Evolutionary conservation across 2,329 filamentous ascomycete species (phyloP), one percentile per base, ranked within the genome.

Genomic region (Podosphaera xanthii): DNA sequence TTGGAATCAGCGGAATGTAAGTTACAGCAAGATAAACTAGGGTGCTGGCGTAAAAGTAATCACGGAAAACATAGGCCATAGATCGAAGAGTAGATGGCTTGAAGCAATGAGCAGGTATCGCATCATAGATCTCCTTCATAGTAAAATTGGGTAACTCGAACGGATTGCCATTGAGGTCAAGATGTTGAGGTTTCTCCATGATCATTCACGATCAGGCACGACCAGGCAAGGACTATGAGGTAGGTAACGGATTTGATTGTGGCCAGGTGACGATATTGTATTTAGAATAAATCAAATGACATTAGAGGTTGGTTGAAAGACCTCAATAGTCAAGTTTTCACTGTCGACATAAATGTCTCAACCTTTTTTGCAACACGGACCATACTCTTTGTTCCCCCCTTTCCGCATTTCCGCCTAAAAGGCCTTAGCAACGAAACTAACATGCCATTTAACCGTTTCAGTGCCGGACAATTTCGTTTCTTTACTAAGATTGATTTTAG

Each of bases 61-160:
- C 80, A 60, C 80, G 77, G 63, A 74, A 71, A 61, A 83, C 72
- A 68, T 83, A 83, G 65, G 73, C 72, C 69, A 79, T 72, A 10
- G 78, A 81, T 46, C 71, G 74, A 63, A 72, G 63, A 57, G 74
- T 73, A 12, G 78, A 78, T 4, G 78, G 77, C 69, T 80, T 71
- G 71, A 83, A 83, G 74, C 81, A 84, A 68, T 82, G 75, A 31
- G 75, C 70, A 33, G 81, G 81, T 62, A 83, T 83, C 59, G 79
- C 76, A 64, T 68, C 67, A 64, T 69, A 63, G 31, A 70, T 69
- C 58, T 70, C 60, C 61, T 69, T 69, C 67, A 70, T 69, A 58
- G 68, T 69, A 62, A 66, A 70, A 60, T 60, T 62, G 33, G 68
- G 68, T 1, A 69, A 50, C 48, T 69, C 66, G 60, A 69, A 70